Evolutionary conservation across 75 land plant species (phyloP), one percentile per base, ranked within the genome.

Genomic region (Picea sitchensis): DNA sequence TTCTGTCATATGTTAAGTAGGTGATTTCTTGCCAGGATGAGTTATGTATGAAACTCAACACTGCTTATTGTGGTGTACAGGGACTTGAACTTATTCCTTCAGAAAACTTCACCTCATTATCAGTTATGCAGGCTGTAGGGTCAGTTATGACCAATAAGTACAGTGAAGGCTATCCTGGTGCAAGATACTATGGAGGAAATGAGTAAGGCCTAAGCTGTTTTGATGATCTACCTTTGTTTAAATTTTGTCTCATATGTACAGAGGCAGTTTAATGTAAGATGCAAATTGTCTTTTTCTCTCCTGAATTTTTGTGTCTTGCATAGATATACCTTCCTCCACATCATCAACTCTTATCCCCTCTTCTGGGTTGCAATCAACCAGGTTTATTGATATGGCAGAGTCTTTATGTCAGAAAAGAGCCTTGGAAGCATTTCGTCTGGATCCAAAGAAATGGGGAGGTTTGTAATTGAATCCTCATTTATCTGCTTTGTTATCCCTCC

Each of bases 341-440:
- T 12, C 54, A 51, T 51, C 54, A 51, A 51, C 56, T 51, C 12
- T 51, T 51, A 51, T 9, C 56, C 56, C 2, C 12, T 8, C 56
- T 51, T 51, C 56, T 57, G 32, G 23, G 32, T 65, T 74, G 74
- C 61, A 31, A 26, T 36, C 30, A 54, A 20, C 32, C 80, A 88
- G 90, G 86, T 88, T 80, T 79, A 88, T 88, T 79, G 90, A 88
- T 78, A 87, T 87, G 90, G 89, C 89, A 31, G 90, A 88, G 65
- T 76, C 80, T 12, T 71, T 88, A 64, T 88, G 90, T 60, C 89
- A 83, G 51, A 87, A 87, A 59, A 75, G 90, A 32, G 90, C 90
- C 32, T 67, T 88, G 38, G 83, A 77, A 61, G 90, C 90, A 31
- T 88, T 87, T 68, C 82, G 79, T n/a, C 76, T 88, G 31, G 87